phyloP scores from a whole-genome alignment of 2,329 filamentous ascomycete genomes.

The Fusarium sp. region DNA sequence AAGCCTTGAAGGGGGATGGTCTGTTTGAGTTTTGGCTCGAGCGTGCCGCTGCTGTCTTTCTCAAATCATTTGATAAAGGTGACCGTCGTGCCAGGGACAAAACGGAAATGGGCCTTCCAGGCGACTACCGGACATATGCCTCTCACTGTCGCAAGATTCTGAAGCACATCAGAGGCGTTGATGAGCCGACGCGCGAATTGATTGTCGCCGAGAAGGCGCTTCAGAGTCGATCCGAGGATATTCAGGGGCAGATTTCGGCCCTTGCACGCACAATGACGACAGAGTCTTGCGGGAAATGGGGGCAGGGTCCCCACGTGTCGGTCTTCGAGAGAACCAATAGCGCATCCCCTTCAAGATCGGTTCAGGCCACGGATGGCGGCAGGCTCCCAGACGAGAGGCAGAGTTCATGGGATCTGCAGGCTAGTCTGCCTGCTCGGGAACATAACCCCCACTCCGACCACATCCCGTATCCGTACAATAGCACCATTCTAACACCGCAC shows the following conservation, averaged over 20 bases:
- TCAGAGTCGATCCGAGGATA: constrained; percentile 29
- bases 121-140: constrained; percentile 41
- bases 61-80: constrained; percentile 38
- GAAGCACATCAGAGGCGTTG: constrained; percentile 33
- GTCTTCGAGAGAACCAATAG: constrained; percentile 43
- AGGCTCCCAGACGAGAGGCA: constrained; percentile 12
- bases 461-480: constrained; percentile 36
- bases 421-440: constrained; percentile 23
- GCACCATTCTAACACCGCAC: constrained; percentile 28
- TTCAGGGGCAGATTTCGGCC: constrained; percentile 29
- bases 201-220: constrained; percentile 20
- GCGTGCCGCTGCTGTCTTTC: constrained; percentile 39
- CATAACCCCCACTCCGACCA: constrained; percentile 23
- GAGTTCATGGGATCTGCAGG: constrained; percentile 19
- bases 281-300: constrained; percentile 15
- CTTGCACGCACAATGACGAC: constrained; percentile 33
- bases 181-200: constrained; percentile 31
- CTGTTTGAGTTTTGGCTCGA: constrained; percentile 41
- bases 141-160: constrained; percentile 37
- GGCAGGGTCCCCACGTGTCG: constrained; percentile 37
- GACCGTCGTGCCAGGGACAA: constrained; percentile 26
- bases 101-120: constrained; percentile 35
- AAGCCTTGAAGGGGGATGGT: constrained; percentile 30
- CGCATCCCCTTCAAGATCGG: constrained; percentile 32
- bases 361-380: constrained; percentile 20